Conservation (phyloP, 352 stramenopile genomes). For the Globisporangium spiculum region DNA sequence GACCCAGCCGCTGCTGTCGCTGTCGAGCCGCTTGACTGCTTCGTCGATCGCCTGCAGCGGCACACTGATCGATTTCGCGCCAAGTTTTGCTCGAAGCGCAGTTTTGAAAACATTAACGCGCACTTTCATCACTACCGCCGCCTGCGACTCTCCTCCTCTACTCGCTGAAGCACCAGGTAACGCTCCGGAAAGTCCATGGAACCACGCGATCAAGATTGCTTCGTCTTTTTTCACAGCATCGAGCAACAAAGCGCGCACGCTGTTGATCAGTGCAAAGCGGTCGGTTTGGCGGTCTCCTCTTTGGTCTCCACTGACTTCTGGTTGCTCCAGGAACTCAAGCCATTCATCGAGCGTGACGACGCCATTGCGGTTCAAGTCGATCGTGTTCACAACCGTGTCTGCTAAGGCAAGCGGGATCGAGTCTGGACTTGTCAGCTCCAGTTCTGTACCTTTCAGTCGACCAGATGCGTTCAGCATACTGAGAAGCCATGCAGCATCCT, state of each 20-base stretch:
- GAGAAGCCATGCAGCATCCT: conserved; percentile 15
- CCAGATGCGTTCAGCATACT: background rate
- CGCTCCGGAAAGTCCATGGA: conserved; percentile 37
- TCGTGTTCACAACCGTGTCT: conserved; percentile 31
- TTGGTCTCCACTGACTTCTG: background rate
- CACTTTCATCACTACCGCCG: conserved; percentile 46
- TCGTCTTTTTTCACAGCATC: conserved; percentile 15
- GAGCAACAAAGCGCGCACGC: conserved; percentile 23
- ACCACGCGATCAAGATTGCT: conserved; percentile 38
- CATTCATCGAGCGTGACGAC: conserved; percentile 57
- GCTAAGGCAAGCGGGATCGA: conserved; percentile 19
- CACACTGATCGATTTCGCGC: conserved; percentile 15
- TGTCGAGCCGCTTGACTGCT: conserved; percentile 44
- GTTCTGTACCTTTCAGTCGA: background rate
- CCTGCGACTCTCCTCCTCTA: background rate
- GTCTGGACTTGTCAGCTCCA: conserved; percentile 9
- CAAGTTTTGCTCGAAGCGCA: conserved; percentile 27
- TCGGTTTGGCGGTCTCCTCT: background rate
- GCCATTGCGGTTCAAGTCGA: conserved; percentile 56
- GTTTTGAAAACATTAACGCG: conserved; percentile 58
- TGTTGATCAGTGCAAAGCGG: conserved; percentile 23
- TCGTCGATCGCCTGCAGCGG: conserved; percentile 30
- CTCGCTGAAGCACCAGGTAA: conserved; percentile 17
- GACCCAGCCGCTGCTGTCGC: conserved; percentile 63
- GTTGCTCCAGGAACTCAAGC: conserved; percentile 30